Evolutionary conservation across 129 eudicot species (phyloP).

Genomic region (Tagetes patula): DNA sequence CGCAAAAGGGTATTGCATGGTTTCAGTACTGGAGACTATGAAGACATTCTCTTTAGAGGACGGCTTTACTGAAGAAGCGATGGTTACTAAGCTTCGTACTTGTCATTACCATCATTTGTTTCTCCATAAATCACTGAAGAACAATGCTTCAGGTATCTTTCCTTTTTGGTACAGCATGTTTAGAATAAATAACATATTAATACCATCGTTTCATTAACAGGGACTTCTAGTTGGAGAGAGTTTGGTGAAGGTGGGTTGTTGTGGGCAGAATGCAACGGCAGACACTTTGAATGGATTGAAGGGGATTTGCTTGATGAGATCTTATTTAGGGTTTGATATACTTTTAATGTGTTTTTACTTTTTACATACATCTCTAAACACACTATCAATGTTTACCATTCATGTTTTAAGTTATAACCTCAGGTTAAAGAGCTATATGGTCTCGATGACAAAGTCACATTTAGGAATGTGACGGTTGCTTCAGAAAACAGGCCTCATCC

Average conservation of each 20-base stretch:
- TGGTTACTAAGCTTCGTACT: slow-evolving; percentile 93
- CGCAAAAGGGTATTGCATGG: slow-evolving; percentile 86
- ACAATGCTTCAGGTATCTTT: slow-evolving; percentile 71
- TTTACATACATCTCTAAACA: background rate
- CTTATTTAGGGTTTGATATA: slow-evolving; percentile 56
- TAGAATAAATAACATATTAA: background rate
- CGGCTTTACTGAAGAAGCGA: slow-evolving; percentile 88
- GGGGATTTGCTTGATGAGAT: slow-evolving; percentile 66
- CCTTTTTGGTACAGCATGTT: background rate
- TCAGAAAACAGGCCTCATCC: slow-evolving; percentile 82
- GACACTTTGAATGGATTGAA: slow-evolving; percentile 90
- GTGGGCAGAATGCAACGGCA: slow-evolving; percentile 90
- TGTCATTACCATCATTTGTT: slow-evolving; percentile 87
- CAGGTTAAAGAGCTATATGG: slow-evolving; percentile 96
- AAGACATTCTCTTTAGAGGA: slow-evolving; percentile 79
- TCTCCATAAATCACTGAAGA: slow-evolving; percentile 75
- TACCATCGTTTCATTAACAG: slow-evolving; percentile 41
- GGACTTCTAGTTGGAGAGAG: slow-evolving; percentile 91
- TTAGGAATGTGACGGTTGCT: slow-evolving; percentile 74
- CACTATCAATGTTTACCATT: background rate
- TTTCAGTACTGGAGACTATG: slow-evolving; percentile 88
- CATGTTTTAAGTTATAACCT: slow-evolving; percentile 24
- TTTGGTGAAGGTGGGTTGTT: slow-evolving; percentile 97
- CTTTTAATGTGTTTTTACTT: background rate
- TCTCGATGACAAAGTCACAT: slow-evolving; percentile 66